Evolutionary conservation across 2,329 filamentous ascomycete genomes (phyloP).

Genomic region (Nemania sp.): DNA sequence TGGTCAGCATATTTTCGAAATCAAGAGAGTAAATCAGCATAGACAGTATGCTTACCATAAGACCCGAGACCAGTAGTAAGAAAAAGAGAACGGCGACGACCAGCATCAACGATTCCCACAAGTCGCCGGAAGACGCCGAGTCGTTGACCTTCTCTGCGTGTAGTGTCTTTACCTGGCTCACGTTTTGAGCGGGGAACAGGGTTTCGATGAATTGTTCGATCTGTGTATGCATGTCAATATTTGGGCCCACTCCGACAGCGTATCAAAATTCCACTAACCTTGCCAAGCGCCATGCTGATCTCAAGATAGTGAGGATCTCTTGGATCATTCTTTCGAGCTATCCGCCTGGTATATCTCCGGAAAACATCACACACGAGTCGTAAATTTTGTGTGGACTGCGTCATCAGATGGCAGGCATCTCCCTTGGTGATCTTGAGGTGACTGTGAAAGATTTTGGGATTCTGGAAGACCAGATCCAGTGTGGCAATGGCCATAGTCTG

Average conservation of each 20-base stretch:
- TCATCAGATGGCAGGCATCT: constrained; percentile 88
- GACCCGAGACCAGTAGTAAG: constrained; percentile 69
- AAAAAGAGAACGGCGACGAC: constrained; percentile 66
- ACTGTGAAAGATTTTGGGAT: constrained; percentile 79
- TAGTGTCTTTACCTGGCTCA: constrained; percentile 57
- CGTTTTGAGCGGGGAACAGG: constrained; percentile 83
- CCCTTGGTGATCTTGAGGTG: constrained; percentile 98
- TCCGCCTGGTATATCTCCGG: constrained; percentile 73
- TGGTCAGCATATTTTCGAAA: constrained; percentile 20
- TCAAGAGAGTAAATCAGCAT: background rate
- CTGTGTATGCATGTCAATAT: constrained; percentile 47
- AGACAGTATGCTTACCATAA: constrained; percentile 70
- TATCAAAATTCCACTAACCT: constrained; percentile 54
- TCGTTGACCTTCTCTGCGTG: constrained; percentile 45
- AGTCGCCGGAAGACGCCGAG: constrained; percentile 50
- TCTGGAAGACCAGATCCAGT: constrained; percentile 87
- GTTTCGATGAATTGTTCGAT: constrained; percentile 95
- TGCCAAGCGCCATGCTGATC: constrained; percentile 87
- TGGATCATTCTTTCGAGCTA: constrained; percentile 92
- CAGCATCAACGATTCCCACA: constrained; percentile 68
- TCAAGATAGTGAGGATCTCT: constrained; percentile 89
- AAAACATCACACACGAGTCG: constrained; percentile 80
- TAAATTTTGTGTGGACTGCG: constrained; percentile 89
- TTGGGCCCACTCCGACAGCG: background rate
- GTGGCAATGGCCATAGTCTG: constrained; percentile 98